Conservation (phyloP, 352 stramenopile species). For the Phytophthora constricta region DNA sequence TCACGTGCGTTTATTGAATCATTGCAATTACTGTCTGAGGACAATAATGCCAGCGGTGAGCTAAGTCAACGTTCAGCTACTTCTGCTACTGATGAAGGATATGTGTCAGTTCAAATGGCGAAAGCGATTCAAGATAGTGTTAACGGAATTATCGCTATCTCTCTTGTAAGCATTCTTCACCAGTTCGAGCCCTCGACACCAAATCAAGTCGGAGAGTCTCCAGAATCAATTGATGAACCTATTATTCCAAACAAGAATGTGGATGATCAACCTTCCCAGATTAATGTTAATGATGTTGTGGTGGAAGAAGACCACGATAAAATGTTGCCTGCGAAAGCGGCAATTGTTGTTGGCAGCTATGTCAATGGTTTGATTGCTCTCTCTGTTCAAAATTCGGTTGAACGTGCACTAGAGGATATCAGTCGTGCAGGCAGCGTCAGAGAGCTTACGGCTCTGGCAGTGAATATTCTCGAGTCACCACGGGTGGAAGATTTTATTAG, state of each 20-base stretch:
- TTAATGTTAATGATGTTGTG: neutral
- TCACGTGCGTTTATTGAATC: conserved; percentile 1
- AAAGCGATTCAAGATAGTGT: conserved; percentile 47
- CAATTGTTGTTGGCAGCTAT: conserved; percentile 24
- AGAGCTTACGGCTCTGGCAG: conserved; percentile 21
- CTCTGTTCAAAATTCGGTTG: conserved; percentile 31
- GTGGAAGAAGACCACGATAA: conserved; percentile 7
- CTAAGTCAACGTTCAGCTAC: conserved; percentile 4
- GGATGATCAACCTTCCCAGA: conserved; percentile 2
- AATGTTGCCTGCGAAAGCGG: conserved; percentile 17
- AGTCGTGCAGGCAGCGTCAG: conserved; percentile 3
- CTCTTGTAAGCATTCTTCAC: conserved; percentile 34
- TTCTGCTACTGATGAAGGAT: conserved; percentile 7
- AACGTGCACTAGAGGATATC: conserved; percentile 16
- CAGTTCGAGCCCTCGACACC: conserved; percentile 20
- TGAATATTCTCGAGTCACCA: conserved; percentile 13
- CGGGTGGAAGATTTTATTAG: neutral
- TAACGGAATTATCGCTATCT: conserved; percentile 42
- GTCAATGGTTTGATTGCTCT: conserved; percentile 29
- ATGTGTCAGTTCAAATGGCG: conserved; percentile 45
- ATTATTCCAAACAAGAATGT: neutral
- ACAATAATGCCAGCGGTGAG: conserved; percentile 23
- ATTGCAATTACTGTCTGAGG: neutral
- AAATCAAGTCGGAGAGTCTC: neutral
- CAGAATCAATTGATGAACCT: conserved; percentile 13